Evolutionary conservation across 176 grass and related monocot genomes (phyloP).

Genomic region (Leersia perrieri): DNA sequence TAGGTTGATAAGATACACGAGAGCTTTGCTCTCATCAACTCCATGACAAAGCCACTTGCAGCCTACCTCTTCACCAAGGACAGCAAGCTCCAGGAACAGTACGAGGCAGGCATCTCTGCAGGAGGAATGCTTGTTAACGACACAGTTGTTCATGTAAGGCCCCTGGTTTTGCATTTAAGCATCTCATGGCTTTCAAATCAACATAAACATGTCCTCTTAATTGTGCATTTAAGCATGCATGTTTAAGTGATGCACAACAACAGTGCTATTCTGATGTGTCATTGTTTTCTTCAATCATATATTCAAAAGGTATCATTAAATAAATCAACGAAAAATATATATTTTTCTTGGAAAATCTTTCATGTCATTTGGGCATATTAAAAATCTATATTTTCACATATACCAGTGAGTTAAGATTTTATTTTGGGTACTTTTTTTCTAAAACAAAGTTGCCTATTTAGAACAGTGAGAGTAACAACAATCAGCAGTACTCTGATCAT

Average conservation of each 20-base stretch:
- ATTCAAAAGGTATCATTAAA: not conserved
- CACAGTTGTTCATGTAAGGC: slow-evolving; percentile 55
- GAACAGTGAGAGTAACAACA: slow-evolving; percentile 12
- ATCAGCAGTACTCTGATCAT: not conserved
- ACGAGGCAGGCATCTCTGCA: slow-evolving; percentile 49
- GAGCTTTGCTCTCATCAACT: slow-evolving; percentile 67
- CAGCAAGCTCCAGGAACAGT: slow-evolving; percentile 54
- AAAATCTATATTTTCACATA: too few species aligned
- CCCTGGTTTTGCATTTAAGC: not conserved
- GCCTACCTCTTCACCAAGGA: slow-evolving; percentile 83
- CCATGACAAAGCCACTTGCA: slow-evolving; percentile 69
- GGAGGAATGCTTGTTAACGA: slow-evolving; percentile 79
- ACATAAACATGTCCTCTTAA: not conserved
- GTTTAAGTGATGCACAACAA: not conserved
- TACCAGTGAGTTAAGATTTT: too few species aligned
- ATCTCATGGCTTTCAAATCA: not conserved
- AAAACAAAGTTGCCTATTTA: slow-evolving; percentile 44
- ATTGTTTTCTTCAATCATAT: not conserved
- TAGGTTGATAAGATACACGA: slow-evolving; percentile 79
- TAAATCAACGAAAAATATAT: not conserved
- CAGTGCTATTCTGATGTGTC: not conserved
- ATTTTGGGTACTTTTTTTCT: too few species aligned
- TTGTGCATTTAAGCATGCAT: not conserved
- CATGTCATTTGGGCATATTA: not conserved
- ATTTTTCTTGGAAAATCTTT: not conserved